phyloP scores from a whole-genome alignment of 306 rosid species.

The Clitoria ternatea region DNA sequence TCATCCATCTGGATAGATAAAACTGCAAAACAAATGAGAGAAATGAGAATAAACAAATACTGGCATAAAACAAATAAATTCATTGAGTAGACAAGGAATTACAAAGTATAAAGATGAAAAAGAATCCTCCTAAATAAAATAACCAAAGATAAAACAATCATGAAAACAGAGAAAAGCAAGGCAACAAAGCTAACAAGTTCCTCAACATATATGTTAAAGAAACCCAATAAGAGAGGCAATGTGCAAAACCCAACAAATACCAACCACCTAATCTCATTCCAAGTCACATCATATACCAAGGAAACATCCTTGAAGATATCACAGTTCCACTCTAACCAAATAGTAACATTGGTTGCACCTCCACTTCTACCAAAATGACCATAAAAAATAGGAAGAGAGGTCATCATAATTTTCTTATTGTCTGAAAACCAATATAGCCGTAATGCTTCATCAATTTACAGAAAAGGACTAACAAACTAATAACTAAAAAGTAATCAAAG shows the following conservation, averaged over 20 bases:
- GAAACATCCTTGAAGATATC: not conserved
- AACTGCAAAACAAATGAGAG: constrained; percentile 57
- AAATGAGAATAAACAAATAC: constrained; percentile 1
- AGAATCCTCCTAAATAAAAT: not conserved
- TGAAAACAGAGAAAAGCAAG: not conserved
- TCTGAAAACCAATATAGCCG: too few relatives aligned
- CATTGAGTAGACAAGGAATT: not conserved
- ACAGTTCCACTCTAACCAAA: not conserved
- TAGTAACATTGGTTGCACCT: not conserved
- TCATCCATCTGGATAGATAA: constrained; percentile 90
- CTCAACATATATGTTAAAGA: not conserved
- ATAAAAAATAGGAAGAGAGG: not conserved
- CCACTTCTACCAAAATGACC: not conserved
- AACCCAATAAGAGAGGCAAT: not conserved
- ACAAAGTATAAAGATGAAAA: not conserved
- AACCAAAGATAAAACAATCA: not conserved
- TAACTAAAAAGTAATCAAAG: too few relatives aligned
- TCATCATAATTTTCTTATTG: too few relatives aligned
- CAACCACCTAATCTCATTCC: not conserved
- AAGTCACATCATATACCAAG: not conserved
- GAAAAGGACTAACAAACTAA: not conserved
- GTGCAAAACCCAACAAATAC: not conserved
- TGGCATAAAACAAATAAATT: too few relatives aligned
- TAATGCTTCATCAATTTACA: constrained; percentile 11
- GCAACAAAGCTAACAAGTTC: not conserved